Percentiles rank a stretch among this genome's conserved stretches.
phyloP scores from a whole-genome alignment of 306 rosid species.

The Gastrolobium villosum region DNA sequence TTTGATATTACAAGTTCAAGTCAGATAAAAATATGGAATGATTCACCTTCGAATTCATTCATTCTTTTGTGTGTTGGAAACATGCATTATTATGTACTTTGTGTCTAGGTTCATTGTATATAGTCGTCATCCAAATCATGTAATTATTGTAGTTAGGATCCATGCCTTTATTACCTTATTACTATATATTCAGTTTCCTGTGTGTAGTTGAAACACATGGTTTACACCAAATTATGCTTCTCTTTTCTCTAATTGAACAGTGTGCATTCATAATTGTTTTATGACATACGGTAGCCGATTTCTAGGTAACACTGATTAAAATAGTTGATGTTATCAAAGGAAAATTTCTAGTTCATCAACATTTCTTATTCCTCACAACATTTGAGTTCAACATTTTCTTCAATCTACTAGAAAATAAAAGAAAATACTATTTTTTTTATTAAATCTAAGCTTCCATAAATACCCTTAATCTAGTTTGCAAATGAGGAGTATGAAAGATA shows the following conservation, averaged over 20 bases:
- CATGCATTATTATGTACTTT: not conserved
- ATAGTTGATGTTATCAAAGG: conserved; percentile 18
- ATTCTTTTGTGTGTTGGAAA: not conserved
- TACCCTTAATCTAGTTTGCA: not conserved
- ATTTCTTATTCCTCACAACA: conserved; percentile 16
- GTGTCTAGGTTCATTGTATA: not conserved
- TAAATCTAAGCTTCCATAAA: not conserved
- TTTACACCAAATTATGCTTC: conserved; percentile 14
- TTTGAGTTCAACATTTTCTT: not conserved
- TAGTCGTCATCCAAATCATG: not conserved
- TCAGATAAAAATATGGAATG: conserved; percentile 27
- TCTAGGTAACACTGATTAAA: conserved; percentile 2
- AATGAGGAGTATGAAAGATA: not conserved
- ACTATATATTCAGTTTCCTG: not conserved
- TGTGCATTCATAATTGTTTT: not conserved
- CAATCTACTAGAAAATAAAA: not conserved
- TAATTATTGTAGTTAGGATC: not conserved
- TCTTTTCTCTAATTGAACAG: not conserved
- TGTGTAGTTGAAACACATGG: not conserved
- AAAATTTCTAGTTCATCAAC: not conserved
- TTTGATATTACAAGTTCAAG: conserved; percentile 15
- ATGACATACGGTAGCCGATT: not conserved
- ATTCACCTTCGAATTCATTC: not conserved
- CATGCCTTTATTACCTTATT: not conserved
- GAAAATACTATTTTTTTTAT: not conserved